Evolutionary conservation across 805 yeast genomes (phyloP), one percentile per base, ranked within the genome.

Genomic region (Candida jianshihensis): DNA sequence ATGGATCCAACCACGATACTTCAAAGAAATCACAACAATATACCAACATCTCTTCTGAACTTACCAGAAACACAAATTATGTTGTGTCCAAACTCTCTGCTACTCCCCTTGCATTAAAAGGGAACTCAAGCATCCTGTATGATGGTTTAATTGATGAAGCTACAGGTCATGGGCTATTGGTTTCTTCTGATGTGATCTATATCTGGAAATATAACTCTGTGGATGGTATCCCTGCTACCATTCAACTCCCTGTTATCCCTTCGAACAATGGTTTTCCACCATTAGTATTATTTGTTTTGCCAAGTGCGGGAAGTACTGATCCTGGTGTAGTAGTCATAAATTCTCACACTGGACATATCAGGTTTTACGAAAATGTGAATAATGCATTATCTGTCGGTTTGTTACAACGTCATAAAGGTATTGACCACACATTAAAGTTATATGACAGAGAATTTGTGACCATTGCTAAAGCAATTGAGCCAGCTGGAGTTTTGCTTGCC

Each of bases 291-390:
- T 56, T 84, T 26, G 74, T 84, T 1, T 52, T 68, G 10, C 79
- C 90, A 4, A 57, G 75, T 6, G 70, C 73, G 4, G 76, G 78
- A 3, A 50, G 60, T 17, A 41, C 53, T 3, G 68, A 68, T 35
- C 90, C 94, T 0, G 96, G 96, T 9, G 59, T 87, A 27, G 77
- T 82, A 6, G 71, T 81, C 6, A 66, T 85, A 16, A 75, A 80
- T 49, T 64, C 79, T 1, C 54, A 64, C 15, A 48, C 75, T 0
- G 95, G 96, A 0, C 51, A 57, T 15, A 57, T 83, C 33, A 69
- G 71, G 19, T 88, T 79, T 56, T 82, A 81, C 62, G 95, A 85
- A 50, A 74, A 85, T 36, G 75, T 86, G 11, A 80, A 75, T 43
- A 73, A 73, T 40, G 83, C 87, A 0, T 78, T 87, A 0, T 75